phyloP scores from a whole-genome alignment of 2,329 filamentous ascomycete genomes.

The Trichoderma afroharzianum region DNA sequence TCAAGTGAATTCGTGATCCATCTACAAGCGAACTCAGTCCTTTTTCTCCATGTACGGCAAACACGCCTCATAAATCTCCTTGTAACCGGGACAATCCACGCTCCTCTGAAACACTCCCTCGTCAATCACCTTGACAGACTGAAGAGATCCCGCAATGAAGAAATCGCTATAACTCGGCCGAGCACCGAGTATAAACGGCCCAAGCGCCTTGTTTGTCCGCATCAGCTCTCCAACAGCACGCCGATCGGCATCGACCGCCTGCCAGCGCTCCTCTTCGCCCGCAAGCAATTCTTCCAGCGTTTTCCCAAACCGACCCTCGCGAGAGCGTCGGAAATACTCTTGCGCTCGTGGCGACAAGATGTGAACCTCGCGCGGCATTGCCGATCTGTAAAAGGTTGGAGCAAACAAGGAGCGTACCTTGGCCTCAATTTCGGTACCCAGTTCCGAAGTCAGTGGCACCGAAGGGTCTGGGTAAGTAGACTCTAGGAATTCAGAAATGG shows the following conservation, averaged over 20 bases:
- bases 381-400: not conserved
- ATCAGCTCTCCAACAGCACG: not conserved
- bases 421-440: not conserved
- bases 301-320: not conserved
- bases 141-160: slow-evolving; percentile 3
- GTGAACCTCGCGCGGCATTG: not conserved
- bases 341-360: not conserved
- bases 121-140: not conserved
- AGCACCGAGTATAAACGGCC: not conserved
- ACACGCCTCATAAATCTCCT: not conserved
- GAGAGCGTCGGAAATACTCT: not conserved
- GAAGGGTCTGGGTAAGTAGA: not conserved
- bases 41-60: slow-evolving; percentile 3
- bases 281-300: not conserved
- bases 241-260: not conserved
- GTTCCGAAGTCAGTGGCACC: not conserved
- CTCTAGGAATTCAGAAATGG: not conserved
- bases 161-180: not conserved
- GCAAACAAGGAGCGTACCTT: not conserved
- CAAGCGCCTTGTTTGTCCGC: not conserved
- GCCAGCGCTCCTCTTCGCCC: not conserved
- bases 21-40: not conserved
- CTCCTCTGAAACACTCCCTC: not conserved
- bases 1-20: not conserved
- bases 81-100: not conserved